Base-by-base conservation (phyloP, 2,329 filamentous ascomycete genomes). In the Aspergillus hortae region DNA sequence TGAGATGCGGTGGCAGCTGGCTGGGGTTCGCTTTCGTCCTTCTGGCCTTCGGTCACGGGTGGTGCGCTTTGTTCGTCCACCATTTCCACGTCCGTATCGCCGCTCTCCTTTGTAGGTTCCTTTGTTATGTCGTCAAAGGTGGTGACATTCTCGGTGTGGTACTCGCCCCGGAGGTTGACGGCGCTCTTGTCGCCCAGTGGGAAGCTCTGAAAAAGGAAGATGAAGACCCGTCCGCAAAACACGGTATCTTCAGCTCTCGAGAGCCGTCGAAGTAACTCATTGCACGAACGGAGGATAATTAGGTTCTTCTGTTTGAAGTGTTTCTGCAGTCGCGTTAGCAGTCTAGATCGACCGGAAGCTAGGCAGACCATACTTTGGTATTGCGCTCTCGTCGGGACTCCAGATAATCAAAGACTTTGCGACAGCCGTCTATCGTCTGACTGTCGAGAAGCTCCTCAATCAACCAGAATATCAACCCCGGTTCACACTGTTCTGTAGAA, bases 121-220 rank as follows among this genome's bases (percentile, higher is more conserved):
- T 74, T 61, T 1, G 72, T 61, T 6, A 77, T 73, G 32, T 85
- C 80, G 64, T 96, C 90, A 64, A 85, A 99, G 0, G 83, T 85
- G 1, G 95, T 99, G 50, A 92, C 83, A 76, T 99, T 99, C 64
- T 97, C 94, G 23, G 89, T 84, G 65, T 99, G 94, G 61, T 94
- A 99, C 74, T 97, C 92, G 61, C 94, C 94, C 47, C 94, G 84
- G 36, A 97, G 79, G 66, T 99, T 99, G 46, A 99, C 94, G 0
- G 94, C 96, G 68, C 94, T 97, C 68, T 92, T 94, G 72, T 99
- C 95, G 30, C 92, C 92, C 0, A 99, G 79, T 1, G 94, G 94
- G 65, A 99, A 97, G 69, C 91, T 95, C 70, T 99, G 94, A 71
- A 97, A 99, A 67, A 99, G 84, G 71, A 96, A 99, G 58, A 99